Conservation (phyloP, 495 filamentous ascomycete species). For the Xylaria cubensis region DNA sequence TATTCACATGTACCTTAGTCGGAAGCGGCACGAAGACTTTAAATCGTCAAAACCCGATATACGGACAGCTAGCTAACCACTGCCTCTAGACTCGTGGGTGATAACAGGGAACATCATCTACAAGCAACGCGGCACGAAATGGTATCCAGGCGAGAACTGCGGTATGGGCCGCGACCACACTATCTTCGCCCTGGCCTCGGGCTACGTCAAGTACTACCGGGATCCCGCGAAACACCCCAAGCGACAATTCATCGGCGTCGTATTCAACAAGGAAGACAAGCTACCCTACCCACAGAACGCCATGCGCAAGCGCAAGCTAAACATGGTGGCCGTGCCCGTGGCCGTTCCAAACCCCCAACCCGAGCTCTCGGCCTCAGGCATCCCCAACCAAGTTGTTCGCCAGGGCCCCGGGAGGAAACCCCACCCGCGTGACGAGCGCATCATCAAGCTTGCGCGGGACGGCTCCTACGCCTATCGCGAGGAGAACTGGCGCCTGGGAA, state of each 20-base stretch:
- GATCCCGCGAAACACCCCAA: slow-evolving; percentile 81
- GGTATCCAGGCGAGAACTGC: slow-evolving; percentile 94
- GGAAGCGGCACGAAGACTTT: too few relatives aligned
- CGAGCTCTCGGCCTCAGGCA: slow-evolving; percentile 49
- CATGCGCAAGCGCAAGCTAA: slow-evolving; percentile 70
- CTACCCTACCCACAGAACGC: slow-evolving; percentile 79
- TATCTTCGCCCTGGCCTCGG: slow-evolving; percentile 82
- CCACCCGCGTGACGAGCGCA: slow-evolving; percentile 46
- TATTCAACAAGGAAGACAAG: slow-evolving; percentile 73
- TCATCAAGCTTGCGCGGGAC: slow-evolving; percentile 64
- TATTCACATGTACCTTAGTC: background rate
- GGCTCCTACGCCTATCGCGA: slow-evolving; percentile 76
- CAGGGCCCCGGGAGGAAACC: slow-evolving; percentile 36
- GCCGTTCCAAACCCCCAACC: slow-evolving; percentile 31
- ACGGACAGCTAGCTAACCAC: slow-evolving; percentile 27
- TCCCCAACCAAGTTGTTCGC: slow-evolving; percentile 50
- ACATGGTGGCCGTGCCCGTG: slow-evolving; percentile 62
- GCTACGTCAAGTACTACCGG: slow-evolving; percentile 95
- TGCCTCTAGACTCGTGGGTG: slow-evolving; percentile 76
- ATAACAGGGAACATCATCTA: slow-evolving; percentile 97
- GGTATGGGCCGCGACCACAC: slow-evolving; percentile 96
- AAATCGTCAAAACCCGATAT: background rate
- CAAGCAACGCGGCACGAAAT: slow-evolving; percentile 90
- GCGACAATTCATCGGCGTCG: slow-evolving; percentile 90
- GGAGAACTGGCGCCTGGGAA: slow-evolving; percentile 84